A percentile compares a stretch with the other conserved stretches of the same genome.
Evolutionary conservation across 805 yeast species (phyloP).

Genomic region (Metschnikowia hibisci): DNA sequence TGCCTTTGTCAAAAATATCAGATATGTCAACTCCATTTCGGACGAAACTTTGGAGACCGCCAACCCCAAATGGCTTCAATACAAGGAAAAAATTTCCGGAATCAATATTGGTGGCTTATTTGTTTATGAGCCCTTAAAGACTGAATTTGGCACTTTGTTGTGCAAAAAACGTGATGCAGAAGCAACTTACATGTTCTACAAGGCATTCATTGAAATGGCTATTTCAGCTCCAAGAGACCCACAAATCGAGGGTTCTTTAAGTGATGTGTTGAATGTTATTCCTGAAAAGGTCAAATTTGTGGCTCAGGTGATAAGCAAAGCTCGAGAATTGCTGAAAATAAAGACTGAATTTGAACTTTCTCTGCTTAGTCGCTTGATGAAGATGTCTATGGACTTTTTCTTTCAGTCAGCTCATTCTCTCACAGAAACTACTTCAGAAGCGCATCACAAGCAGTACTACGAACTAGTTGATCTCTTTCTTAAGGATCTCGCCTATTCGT

Average conservation of each 20-base stretch:
- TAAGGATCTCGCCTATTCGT: conserved; percentile 6
- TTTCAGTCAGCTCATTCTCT: conserved; percentile 1
- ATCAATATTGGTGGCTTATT: conserved; percentile 6
- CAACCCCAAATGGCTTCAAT: conserved; percentile 7
- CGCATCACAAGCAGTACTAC: not conserved
- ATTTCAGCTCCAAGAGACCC: conserved; percentile 6
- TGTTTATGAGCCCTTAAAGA: conserved; percentile 7
- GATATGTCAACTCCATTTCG: not conserved
- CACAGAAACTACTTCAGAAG: conserved; percentile 1
- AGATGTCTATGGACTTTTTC: conserved; percentile 7
- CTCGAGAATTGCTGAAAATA: not conserved
- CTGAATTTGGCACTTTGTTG: not conserved
- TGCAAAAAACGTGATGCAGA: not conserved
- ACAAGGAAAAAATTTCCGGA: conserved; percentile 1
- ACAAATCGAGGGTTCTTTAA: not conserved
- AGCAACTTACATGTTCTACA: conserved; percentile 5
- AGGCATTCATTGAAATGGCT: conserved; percentile 19
- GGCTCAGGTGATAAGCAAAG: not conserved
- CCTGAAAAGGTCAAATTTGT: not conserved
- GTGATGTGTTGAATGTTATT: not conserved
- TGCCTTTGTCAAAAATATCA: conserved; percentile 1
- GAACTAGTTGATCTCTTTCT: conserved; percentile 31
- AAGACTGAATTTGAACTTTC: not conserved
- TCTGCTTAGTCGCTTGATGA: conserved; percentile 6
- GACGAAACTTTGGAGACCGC: conserved; percentile 3